phyloP scores from a whole-genome alignment of 2,329 filamentous ascomycete genomes.

The Hypoxylon sp. region DNA sequence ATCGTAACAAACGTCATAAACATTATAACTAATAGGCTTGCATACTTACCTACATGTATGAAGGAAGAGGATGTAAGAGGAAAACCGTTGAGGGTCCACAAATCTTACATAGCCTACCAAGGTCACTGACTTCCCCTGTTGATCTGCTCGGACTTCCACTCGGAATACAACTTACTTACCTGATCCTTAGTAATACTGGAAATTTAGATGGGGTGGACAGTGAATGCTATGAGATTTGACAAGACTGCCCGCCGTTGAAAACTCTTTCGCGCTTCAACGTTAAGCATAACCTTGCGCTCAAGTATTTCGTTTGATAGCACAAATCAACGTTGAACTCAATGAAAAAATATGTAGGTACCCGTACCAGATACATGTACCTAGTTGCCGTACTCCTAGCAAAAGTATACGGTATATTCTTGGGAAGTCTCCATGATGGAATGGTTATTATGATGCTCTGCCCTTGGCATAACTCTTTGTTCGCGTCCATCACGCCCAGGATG shows the following conservation, averaged over 20 bases:
- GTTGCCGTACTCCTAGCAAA: no score
- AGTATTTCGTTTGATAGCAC: not conserved
- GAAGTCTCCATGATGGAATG: slow-evolving; percentile 4
- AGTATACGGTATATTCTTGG: not conserved
- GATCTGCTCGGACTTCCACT: slow-evolving; percentile 4
- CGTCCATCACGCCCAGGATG: not conserved
- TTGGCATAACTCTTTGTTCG: slow-evolving; percentile 11
- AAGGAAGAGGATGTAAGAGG: not conserved
- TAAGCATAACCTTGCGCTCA: not conserved
- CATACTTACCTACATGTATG: not conserved
- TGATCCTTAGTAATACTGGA: slow-evolving; percentile 1
- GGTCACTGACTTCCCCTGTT: slow-evolving; percentile 15
- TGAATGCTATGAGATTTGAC: not conserved
- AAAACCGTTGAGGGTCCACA: not conserved
- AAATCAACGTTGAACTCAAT: no score
- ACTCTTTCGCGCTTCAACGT: not conserved
- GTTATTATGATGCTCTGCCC: slow-evolving; percentile 15
- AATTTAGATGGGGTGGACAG: not conserved
- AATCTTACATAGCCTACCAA: not conserved
- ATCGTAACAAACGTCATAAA: not conserved
- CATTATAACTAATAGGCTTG: not conserved
- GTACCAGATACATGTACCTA: no score
- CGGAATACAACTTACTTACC: not conserved
- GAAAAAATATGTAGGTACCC: no score
- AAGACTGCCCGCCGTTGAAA: not conserved